Evolutionary conservation across 106 monocot genomes (phyloP).

Genomic region (Allium cepa): DNA sequence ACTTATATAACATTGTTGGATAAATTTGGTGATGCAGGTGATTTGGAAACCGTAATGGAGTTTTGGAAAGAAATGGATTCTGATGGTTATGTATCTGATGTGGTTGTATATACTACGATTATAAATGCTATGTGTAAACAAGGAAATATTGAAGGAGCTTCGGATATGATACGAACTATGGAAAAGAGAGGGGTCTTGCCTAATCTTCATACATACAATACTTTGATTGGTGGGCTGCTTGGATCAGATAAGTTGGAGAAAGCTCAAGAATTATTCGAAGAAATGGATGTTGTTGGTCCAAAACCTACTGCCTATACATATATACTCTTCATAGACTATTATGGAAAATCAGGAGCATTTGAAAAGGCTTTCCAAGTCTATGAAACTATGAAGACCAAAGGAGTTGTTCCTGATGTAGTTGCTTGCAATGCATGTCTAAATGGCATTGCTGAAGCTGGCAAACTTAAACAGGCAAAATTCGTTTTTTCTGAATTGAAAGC

Average conservation of each 20-base stretch:
- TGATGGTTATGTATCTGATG: slow-evolving; percentile 76
- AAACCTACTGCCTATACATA: slow-evolving; percentile 57
- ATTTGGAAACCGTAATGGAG: slow-evolving; percentile 40
- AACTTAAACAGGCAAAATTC: slow-evolving; percentile 48
- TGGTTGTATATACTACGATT: slow-evolving; percentile 58
- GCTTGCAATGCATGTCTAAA: slow-evolving; percentile 84
- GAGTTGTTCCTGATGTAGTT: slow-evolving; percentile 75
- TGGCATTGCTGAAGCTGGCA: slow-evolving; percentile 63
- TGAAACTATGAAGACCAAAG: slow-evolving; percentile 60
- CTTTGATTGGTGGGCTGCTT: slow-evolving; percentile 61
- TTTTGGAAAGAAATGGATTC: slow-evolving; percentile 76
- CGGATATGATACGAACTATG: slow-evolving; percentile 55
- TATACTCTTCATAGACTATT: slow-evolving; percentile 83
- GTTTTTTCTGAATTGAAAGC: slow-evolving; percentile 52
- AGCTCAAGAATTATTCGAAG: slow-evolving; percentile 50
- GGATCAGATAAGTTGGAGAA: slow-evolving; percentile 35
- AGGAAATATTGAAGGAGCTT: slow-evolving; percentile 67
- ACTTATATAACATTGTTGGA: slow-evolving; percentile 78
- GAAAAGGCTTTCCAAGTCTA: slow-evolving; percentile 52
- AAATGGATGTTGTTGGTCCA: slow-evolving; percentile 40
- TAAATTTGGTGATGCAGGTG: slow-evolving; percentile 73
- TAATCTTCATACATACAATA: slow-evolving; percentile 67
- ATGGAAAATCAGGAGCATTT: slow-evolving; percentile 56
- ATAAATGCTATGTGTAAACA: slow-evolving; percentile 66
- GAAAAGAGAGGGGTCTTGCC: slow-evolving; percentile 43